phyloP scores from a whole-genome alignment of 1,284 basidiomycete genomes.

The Leccinum solheimii region DNA sequence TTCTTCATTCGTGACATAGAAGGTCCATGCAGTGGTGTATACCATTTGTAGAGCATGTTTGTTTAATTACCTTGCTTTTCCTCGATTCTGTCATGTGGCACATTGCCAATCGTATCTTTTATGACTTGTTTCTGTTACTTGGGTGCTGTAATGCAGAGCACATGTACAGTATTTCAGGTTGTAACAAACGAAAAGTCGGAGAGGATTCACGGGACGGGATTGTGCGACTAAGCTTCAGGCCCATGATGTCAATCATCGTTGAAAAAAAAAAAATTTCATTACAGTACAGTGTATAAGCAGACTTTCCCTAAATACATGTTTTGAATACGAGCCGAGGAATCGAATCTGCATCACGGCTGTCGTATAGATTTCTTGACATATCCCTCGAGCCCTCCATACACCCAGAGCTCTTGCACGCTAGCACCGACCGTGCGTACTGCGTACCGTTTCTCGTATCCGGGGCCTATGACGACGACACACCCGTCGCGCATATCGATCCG shows the following conservation, averaged over 20 bases:
- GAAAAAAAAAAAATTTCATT: too few relatives aligned
- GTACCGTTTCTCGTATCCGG: constrained; percentile 59
- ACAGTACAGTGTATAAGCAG: background rate
- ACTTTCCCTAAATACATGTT: background rate
- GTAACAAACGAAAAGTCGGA: too few relatives aligned
- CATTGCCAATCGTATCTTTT: background rate
- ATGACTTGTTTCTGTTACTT: background rate
- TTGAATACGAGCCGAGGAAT: background rate
- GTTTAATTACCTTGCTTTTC: constrained; percentile 1
- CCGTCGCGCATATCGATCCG: constrained; percentile 74
- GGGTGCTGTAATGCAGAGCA: background rate
- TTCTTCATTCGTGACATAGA: constrained; percentile 24
- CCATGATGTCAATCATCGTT: too few relatives aligned
- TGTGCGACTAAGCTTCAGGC: too few relatives aligned
- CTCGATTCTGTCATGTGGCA: background rate
- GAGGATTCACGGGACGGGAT: too few relatives aligned
- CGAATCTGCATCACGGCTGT: constrained; percentile 19
- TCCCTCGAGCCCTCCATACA: constrained; percentile 79
- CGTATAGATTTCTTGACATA: constrained; percentile 75
- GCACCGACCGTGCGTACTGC: constrained; percentile 74
- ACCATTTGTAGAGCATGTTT: constrained; percentile 25
- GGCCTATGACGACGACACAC: constrained; percentile 52
- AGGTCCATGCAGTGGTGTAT: constrained; percentile 24
- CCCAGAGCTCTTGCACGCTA: constrained; percentile 92
- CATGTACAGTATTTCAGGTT: too few relatives aligned